Evolutionary conservation across 371 early-diverging fungal species (phyloP).

Genomic region (Batkoa obscura): DNA sequence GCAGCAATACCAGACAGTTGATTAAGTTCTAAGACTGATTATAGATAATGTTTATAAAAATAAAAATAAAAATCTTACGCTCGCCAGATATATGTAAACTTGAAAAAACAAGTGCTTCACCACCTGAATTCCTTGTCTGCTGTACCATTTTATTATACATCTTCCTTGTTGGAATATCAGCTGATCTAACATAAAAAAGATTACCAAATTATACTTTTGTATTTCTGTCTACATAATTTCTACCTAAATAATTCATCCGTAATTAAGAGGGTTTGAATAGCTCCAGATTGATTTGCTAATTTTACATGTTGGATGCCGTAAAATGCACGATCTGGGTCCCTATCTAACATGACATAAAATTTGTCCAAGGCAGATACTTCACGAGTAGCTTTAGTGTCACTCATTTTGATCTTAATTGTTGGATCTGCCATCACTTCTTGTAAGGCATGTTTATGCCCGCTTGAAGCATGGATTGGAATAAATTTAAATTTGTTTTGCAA

Average conservation of each 20-base stretch:
- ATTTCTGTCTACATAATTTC: background rate
- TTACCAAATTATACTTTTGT: background rate
- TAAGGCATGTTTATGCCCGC: constrained; percentile 87
- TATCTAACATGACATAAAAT: constrained; percentile 75
- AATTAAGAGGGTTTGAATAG: constrained; percentile 68
- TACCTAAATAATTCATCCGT: constrained; percentile 80
- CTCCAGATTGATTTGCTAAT: constrained; percentile 67
- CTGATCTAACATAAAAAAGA: constrained; percentile 23
- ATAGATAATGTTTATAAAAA: background rate
- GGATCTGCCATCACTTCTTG: constrained; percentile 84
- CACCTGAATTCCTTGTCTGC: constrained; percentile 49
- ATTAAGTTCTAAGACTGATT: constrained; percentile 38
- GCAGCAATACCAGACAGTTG: constrained; percentile 91
- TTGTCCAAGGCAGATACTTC: constrained; percentile 66
- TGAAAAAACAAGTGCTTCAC: constrained; percentile 74
- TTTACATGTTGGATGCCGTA: constrained; percentile 75
- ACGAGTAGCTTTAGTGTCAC: constrained; percentile 79
- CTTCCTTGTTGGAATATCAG: constrained; percentile 60
- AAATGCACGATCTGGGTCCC: constrained; percentile 76
- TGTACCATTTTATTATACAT: constrained; percentile 77
- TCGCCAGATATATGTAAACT: constrained; percentile 86
- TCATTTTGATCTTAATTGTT: constrained; percentile 50
- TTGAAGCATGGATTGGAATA: constrained; percentile 73
- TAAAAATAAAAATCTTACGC: constrained; percentile 27
- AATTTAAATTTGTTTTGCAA: constrained; percentile 76